Evolutionary conservation across 805 yeast species (phyloP).

Genomic region (Sugiyamaella valdiviana): DNA sequence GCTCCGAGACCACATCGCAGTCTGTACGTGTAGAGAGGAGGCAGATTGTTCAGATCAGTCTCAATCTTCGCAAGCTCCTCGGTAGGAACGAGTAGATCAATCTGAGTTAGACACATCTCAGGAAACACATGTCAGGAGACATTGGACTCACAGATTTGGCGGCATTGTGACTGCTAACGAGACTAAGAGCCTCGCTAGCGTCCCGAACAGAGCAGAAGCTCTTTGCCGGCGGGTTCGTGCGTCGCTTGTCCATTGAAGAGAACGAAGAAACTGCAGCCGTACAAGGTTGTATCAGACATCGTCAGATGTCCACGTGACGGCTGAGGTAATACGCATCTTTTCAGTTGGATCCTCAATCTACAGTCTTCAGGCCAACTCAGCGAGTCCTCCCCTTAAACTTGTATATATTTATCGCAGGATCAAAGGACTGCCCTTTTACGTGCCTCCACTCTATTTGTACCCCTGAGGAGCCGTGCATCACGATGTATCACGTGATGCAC

Average conservation of each 20-base stretch:
- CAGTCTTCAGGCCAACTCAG: too few species aligned
- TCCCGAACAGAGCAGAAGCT: background rate
- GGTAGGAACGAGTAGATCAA: background rate
- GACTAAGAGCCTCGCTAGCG: background rate
- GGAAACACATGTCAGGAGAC: background rate
- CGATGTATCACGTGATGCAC: background rate
- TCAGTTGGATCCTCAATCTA: too few species aligned
- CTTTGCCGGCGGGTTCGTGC: background rate
- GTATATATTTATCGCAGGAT: too few species aligned
- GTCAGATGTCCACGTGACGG: too few species aligned
- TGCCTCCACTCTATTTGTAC: too few species aligned
- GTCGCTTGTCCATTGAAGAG: background rate
- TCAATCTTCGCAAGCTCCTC: background rate
- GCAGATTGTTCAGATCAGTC: background rate
- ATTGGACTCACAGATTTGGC: background rate
- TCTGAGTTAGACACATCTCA: background rate
- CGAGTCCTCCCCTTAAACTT: too few species aligned
- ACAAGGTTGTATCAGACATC: too few species aligned
- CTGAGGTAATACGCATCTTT: too few species aligned
- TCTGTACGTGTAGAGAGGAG: background rate
- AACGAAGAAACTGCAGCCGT: too few species aligned
- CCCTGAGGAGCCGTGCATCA: background rate
- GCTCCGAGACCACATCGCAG: background rate
- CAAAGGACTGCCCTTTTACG: too few species aligned
- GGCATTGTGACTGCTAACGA: constrained; percentile 2